Evolutionary conservation across 1,284 basidiomycete genomes (phyloP), one percentile per base, ranked within the genome.

Genomic region (Ceratobasidium sp.): DNA sequence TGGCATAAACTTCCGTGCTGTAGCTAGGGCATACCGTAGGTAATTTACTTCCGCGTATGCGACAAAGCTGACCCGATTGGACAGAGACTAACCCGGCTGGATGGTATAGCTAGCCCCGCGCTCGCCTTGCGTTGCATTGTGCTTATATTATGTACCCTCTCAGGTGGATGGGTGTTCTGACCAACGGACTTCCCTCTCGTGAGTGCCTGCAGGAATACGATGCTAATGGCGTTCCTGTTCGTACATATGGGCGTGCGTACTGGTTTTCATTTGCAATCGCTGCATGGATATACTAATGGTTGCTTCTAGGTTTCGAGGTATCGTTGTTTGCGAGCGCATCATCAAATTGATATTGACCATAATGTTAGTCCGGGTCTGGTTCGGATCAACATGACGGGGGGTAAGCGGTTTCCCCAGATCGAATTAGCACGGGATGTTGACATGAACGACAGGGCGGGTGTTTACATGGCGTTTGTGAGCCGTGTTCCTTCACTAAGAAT

Each of bases 401-500:
- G 56, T 58, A 34, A 31, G 56, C n/a, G 13, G 9, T 14, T 13
- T 22, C 16, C 7, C n/a, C n/a, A n/a, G n/a, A 39, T 39, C 56
- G 56, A 11, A 58, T 16, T 16, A 31, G 16, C 6, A 16, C 34
- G 8, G 34, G 14, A 58, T 31, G 3, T 58, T 16, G 8, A 34
- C 31, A 16, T 3, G 6, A 9, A 34, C 27, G 6, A 6, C 31
- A 58, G 56, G 2, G 56, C 56, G 29, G 56, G 56, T 2, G 56
- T 58, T n/a, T 58, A 58, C 56, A 58, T 58, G 56, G 56, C 56
- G n/a, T 58, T 58, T 27, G 56, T 58, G 56, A 58, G 56, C 31
- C 8, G 2, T 11, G 2, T 34, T 34, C 8, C 3, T 19, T 31
- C 6, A 31, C 34, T 34, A 34, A 2, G 2, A 31, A n/a, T 31